phyloP scores from a whole-genome alignment of 176 grass and related monocot species.

The Themeda triandra region DNA sequence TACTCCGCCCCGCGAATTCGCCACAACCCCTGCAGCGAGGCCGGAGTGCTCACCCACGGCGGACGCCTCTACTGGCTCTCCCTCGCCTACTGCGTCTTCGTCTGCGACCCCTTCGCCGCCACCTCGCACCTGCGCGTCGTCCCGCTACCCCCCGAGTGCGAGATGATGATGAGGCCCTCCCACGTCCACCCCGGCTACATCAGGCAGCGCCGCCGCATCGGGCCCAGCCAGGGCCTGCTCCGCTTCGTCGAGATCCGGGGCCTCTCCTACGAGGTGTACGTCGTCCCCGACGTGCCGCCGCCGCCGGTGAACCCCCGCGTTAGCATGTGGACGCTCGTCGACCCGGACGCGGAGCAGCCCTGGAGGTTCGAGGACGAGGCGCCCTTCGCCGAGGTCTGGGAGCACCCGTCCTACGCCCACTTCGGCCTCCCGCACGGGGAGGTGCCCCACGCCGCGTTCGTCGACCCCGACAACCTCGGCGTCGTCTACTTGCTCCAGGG shows the following conservation, averaged over 20 bases:
- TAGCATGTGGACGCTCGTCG: background rate
- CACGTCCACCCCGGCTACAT: background rate
- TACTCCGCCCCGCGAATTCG: too few species aligned
- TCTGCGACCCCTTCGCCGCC: slow-evolving; percentile 20
- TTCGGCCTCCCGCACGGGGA: background rate
- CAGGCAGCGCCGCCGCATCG: background rate
- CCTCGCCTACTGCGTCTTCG: background rate
- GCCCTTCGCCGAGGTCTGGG: background rate
- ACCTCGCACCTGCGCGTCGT: background rate
- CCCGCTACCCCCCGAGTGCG: background rate
- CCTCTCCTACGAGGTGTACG: background rate
- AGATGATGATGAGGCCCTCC: too few species aligned
- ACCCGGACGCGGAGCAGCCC: background rate
- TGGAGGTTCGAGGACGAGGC: background rate
- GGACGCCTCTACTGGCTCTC: slow-evolving; percentile 16
- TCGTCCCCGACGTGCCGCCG: too few species aligned
- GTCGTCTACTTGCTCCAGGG: slow-evolving; percentile 11
- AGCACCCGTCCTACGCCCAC: background rate
- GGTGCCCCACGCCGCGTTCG: background rate
- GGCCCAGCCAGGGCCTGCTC: background rate
- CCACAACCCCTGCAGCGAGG: background rate
- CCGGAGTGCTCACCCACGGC: background rate
- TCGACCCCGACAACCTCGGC: slow-evolving; percentile 1
- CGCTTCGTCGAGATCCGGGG: background rate
- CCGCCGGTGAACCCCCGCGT: background rate